Base-by-base conservation (phyloP, 257 asterid species). In the Lavandula angustifolia region DNA sequence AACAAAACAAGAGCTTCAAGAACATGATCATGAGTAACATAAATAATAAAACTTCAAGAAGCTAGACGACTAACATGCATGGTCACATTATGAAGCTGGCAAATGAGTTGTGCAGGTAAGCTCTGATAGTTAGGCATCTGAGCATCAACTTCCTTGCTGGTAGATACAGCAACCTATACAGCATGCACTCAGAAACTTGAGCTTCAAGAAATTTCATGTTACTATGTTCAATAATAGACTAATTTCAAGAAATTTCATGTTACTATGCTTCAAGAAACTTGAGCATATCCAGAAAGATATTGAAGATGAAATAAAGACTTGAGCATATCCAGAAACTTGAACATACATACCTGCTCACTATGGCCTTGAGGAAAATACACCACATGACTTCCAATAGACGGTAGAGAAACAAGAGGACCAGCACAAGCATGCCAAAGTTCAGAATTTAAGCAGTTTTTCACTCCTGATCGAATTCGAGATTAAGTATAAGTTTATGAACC, bases 341-440 rank as follows among this genome's bases (percentile, higher is more conserved):
- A 22, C 27, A 22, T 22, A 2, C 27, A 22, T 22, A 86, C 95
- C 89, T 86, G 92, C 68, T 88, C 96, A 34, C 89, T 86, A 56
- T 88, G 96, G 52, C 94, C 94, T 72, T 85, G 96, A 32, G 96
- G 94, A 66, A 85, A 88, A 72, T 85, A 88, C 47, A 88, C 95
- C 42, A 84, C 96, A 62, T 82, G 91, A 74, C 95, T 84, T 27
- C 96, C 96, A 62, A 86, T 62, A 60, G 84, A 76, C 42, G 96
- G 95, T 51, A 88, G 83, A 67, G 92, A 88, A 78, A 88, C 95
- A 67, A 88, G 95, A 72, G 96, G 96, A 73, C 96, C 96, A 14
- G 96, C 87, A 80, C 96, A 88, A 40, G 96, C 96, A 80, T 88
- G 96, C 96, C 96, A 88, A 22, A 88, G 95, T 75, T 88, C 95